These are phyloP conservation scores for Endoconidiophora polonica DNA, from an alignment of 2,329 filamentous ascomycete species.

Conservation along the genomic window DNA sequence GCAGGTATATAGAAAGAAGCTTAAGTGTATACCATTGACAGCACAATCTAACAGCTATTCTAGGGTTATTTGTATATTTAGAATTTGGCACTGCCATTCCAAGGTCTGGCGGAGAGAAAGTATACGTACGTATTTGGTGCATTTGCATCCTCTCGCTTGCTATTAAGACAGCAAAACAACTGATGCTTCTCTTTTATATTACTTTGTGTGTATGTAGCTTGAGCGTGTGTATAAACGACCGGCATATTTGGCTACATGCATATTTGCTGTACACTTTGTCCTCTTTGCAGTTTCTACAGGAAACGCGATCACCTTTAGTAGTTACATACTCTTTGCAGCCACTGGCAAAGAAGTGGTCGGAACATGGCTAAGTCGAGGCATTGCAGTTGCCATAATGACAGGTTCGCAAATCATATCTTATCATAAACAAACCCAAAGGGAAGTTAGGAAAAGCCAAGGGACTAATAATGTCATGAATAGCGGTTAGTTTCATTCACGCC, in stretches of 20 bases:
- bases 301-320: slow-evolving; percentile 41
- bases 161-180: neutral
- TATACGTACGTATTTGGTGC: slow-evolving; percentile 26
- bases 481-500: slow-evolving; percentile 26
- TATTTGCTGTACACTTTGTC: slow-evolving; percentile 44
- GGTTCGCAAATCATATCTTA: neutral
- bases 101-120: slow-evolving; percentile 46
- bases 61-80: slow-evolving; percentile 43
- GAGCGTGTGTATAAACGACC: slow-evolving; percentile 37
- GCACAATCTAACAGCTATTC: slow-evolving; percentile 25
- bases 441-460: neutral
- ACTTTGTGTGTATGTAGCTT: slow-evolving; percentile 19
- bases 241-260: slow-evolving; percentile 40
- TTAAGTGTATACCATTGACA: neutral
- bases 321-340: slow-evolving; percentile 36
- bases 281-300: slow-evolving; percentile 43
- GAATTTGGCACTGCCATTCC: slow-evolving; percentile 48
- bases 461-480: neutral
- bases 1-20: neutral
- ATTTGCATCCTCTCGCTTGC: too few species aligned
- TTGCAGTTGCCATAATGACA: slow-evolving; percentile 36
- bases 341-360: slow-evolving; percentile 29
- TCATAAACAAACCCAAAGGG: too few species aligned
- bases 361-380: slow-evolving; percentile 39
- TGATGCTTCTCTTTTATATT: neutral